phyloP scores from a whole-genome alignment of 2,329 filamentous ascomycete genomes.

The Trichophaea hybrida region DNA sequence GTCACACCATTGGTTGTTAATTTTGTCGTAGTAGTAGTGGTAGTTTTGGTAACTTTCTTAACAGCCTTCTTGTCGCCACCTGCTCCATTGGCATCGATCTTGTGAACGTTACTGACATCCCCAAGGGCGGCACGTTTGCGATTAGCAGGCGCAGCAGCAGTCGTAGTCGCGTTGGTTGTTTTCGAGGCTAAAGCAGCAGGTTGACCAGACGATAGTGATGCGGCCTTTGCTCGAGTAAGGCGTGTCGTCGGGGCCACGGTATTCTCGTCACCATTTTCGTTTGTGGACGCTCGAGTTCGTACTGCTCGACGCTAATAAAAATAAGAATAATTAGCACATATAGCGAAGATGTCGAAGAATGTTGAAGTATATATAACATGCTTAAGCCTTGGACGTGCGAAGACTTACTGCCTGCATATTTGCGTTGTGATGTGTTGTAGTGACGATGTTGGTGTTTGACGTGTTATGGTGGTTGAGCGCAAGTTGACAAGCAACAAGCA shows the following conservation, averaged over 20 bases:
- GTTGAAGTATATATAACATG: not conserved
- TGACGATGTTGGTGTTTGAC: constrained; percentile 4
- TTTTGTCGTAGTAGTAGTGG: constrained; percentile 47
- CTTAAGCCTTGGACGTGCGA: not conserved
- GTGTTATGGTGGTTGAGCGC: not conserved
- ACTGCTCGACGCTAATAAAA: constrained; percentile 48
- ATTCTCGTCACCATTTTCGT: constrained; percentile 92
- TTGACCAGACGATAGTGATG: constrained; percentile 40
- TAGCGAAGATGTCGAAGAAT: not conserved
- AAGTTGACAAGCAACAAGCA: constrained; percentile 11
- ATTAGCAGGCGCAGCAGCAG: constrained; percentile 37
- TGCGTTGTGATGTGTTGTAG: constrained; percentile 5
- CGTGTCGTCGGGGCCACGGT: constrained; percentile 51
- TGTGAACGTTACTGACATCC: constrained; percentile 90
- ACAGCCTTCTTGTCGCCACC: constrained; percentile 59
- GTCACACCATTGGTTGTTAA: constrained; percentile 48
- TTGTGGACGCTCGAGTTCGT: constrained; percentile 51
- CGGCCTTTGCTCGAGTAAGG: constrained; percentile 84
- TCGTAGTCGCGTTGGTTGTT: constrained; percentile 17
- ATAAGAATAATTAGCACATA: not conserved
- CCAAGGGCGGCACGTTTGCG: constrained; percentile 74
- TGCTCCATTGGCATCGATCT: constrained; percentile 45
- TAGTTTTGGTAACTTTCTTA: constrained; percentile 49
- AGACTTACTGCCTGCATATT: constrained; percentile 21
- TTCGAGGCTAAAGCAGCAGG: constrained; percentile 35